Percentiles rank a stretch among this genome's conserved stretches.
These are phyloP conservation scores for Mortierella sp. DNA, from an alignment of 371 early-diverging fungal species.

Conservation along the genomic window DNA sequence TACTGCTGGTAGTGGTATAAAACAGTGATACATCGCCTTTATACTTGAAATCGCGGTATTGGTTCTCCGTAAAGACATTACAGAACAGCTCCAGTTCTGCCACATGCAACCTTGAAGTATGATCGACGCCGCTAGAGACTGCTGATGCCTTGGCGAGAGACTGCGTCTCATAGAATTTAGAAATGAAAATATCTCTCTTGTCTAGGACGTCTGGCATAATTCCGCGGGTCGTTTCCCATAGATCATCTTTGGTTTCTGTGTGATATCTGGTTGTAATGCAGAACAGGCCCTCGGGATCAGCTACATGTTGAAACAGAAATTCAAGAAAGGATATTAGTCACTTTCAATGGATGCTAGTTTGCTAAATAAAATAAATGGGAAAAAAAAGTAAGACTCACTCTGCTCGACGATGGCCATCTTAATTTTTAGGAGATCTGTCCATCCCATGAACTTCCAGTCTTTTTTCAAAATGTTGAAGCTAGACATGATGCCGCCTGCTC, in stretches of 20 bases:
- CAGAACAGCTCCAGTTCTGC: slow-evolving; percentile 47
- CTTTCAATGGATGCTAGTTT: too few species aligned
- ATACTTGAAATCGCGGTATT: slow-evolving; percentile 31
- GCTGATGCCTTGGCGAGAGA: slow-evolving; percentile 27
- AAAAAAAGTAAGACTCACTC: slow-evolving; percentile 24
- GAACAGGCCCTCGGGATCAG: slow-evolving; percentile 52
- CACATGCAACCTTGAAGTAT: slow-evolving; percentile 33
- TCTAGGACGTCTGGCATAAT: slow-evolving; percentile 39
- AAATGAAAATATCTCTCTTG: slow-evolving; percentile 38
- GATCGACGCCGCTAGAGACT: background rate
- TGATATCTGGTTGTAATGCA: slow-evolving; percentile 41
- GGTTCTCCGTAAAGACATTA: slow-evolving; percentile 42
- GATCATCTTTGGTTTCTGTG: slow-evolving; percentile 32
- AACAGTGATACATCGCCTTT: slow-evolving; percentile 43
- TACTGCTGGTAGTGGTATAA: slow-evolving; percentile 9
- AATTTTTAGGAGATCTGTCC: slow-evolving; percentile 42
- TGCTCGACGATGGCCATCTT: slow-evolving; percentile 37
- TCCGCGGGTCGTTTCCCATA: slow-evolving; percentile 40
- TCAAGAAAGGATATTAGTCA: background rate
- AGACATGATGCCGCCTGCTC: background rate
- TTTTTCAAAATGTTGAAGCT: slow-evolving; percentile 16
- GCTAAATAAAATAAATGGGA: background rate
- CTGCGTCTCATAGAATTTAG: slow-evolving; percentile 37
- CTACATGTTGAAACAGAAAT: slow-evolving; percentile 7
- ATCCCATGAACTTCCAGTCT: slow-evolving; percentile 55